Evolutionary conservation across 768 basidiomycete genomes (phyloP).

Genomic region (Mycena amicta): DNA sequence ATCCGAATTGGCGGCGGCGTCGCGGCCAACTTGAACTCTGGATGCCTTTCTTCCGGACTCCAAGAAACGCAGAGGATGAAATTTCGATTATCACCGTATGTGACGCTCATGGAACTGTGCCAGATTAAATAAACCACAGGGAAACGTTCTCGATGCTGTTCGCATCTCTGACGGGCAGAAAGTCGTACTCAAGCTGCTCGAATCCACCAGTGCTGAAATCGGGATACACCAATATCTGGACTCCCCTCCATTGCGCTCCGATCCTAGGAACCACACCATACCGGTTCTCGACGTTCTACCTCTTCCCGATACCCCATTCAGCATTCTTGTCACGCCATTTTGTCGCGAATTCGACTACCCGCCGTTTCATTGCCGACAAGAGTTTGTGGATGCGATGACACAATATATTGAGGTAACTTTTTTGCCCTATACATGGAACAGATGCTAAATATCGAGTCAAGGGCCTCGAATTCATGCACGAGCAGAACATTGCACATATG

Average conservation of each 20-base stretch:
- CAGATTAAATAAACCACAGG: neutral
- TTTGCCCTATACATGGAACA: neutral
- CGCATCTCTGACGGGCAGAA: conserved; percentile 19
- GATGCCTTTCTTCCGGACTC: no score
- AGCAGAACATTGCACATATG: conserved; percentile 26
- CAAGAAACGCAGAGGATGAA: neutral
- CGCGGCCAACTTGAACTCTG: neutral
- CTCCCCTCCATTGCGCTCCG: conserved; percentile 6
- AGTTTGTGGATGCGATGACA: conserved; percentile 24
- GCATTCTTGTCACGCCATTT: conserved; percentile 25
- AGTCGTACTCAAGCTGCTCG: conserved; percentile 23
- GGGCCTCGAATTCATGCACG: conserved; percentile 28
- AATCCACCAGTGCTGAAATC: conserved; percentile 11
- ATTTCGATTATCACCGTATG: no score
- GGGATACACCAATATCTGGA: conserved; percentile 20
- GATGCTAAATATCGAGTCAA: conserved; percentile 3
- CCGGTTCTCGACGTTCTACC: conserved; percentile 28
- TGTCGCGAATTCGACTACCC: conserved; percentile 17
- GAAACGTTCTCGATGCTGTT: conserved; percentile 19
- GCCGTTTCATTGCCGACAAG: conserved; percentile 26
- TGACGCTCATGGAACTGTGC: no score
- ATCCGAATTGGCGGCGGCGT: neutral
- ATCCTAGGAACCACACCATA: conserved; percentile 28
- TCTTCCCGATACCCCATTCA: conserved; percentile 16
- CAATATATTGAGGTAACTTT: conserved; percentile 24